Evolutionary conservation across 2,329 filamentous ascomycete genomes (phyloP).

Genomic region (Colletotrichum liaoningense): DNA sequence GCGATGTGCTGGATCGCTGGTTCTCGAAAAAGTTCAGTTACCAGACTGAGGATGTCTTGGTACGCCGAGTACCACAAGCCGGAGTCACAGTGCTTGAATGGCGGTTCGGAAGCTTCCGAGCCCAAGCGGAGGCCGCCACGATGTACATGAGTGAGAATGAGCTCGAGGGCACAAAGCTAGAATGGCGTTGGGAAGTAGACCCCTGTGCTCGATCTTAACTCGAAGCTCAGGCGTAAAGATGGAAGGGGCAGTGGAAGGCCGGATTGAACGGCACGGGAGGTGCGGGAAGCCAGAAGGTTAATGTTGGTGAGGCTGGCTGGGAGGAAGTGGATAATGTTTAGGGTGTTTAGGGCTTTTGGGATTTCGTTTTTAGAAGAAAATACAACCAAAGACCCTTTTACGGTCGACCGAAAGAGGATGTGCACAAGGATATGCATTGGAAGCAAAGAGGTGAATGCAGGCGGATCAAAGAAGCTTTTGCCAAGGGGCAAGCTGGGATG

Average conservation of each 20-base stretch:
- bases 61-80: not conserved
- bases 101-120: slow-evolving; percentile 16
- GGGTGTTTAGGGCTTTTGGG: not conserved
- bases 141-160: not conserved
- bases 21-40: not conserved
- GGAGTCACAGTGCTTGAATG: not conserved
- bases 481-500: slow-evolving; percentile 22
- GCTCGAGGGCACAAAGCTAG: not conserved
- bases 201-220: not conserved
- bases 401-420: not conserved
- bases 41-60: not conserved
- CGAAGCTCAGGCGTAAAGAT: not conserved
- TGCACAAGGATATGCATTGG: not conserved
- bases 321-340: not conserved
- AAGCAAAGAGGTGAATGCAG: not conserved
- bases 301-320: not conserved
- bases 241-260: too few relatives aligned
- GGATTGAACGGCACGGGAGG: not conserved
- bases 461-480: slow-evolving; percentile 33
- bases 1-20: not conserved
- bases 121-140: not conserved
- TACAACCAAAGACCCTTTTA: not conserved
- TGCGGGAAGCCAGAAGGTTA: not conserved
- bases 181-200: not conserved
- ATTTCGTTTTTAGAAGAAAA: not conserved